Percentiles rank a stretch among this genome's conserved stretches.
phyloP scores from a whole-genome alignment of 805 yeast species.

The Candida tibetensis region DNA sequence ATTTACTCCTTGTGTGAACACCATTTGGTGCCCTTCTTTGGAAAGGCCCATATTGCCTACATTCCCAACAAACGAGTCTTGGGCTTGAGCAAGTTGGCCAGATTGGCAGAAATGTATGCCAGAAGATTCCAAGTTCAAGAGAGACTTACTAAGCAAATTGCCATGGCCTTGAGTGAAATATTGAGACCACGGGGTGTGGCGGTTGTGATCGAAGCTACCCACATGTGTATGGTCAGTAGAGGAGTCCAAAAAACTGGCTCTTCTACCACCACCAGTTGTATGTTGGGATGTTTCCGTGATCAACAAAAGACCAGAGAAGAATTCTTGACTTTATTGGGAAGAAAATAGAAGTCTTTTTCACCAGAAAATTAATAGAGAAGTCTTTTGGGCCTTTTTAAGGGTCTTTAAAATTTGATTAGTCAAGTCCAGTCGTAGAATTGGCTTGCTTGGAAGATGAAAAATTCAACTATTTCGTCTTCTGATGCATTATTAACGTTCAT shows the following conservation, averaged over 20 bases:
- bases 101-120: constrained; percentile 95
- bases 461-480: neutral
- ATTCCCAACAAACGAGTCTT: constrained; percentile 91
- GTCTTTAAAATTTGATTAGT: no score
- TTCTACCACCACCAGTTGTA: constrained; percentile 89
- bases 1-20: constrained; percentile 94
- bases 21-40: constrained; percentile 95
- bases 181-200: constrained; percentile 96
- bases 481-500: neutral
- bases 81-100: constrained; percentile 88
- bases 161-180: constrained; percentile 90
- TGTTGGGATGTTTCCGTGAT: constrained; percentile 93
- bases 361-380: no score
- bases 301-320: constrained; percentile 96
- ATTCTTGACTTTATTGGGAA: constrained; percentile 76
- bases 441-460: neutral
- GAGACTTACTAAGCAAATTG: constrained; percentile 93
- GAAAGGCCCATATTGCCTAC: constrained; percentile 97
- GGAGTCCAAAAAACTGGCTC: constrained; percentile 97
- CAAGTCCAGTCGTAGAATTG: no score
- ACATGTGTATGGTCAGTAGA: constrained; percentile 99
- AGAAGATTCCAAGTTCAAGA: constrained; percentile 98
- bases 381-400: no score
- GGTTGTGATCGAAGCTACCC: constrained; percentile 95
- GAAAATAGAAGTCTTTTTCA: constrained; percentile 34